phyloP scores from a whole-genome alignment of 257 asterid species.

The Striga asiatica region DNA sequence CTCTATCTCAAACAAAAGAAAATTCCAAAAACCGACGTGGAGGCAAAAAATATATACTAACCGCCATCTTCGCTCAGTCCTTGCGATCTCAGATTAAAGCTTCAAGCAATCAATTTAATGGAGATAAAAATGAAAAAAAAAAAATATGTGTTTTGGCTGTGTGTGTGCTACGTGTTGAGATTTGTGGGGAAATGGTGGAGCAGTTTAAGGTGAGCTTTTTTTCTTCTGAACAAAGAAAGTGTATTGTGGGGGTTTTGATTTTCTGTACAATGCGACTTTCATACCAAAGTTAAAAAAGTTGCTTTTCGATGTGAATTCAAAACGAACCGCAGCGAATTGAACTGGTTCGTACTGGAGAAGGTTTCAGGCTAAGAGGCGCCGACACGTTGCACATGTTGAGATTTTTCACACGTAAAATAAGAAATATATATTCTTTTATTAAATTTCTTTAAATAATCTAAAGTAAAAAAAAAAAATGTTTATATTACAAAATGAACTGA shows the following conservation, averaged over 20 bases:
- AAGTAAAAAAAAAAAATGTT: too few species aligned
- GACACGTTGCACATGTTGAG: slow-evolving; percentile 12
- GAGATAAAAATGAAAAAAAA: slow-evolving; percentile 10
- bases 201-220: background rate
- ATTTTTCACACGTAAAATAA: too few species aligned
- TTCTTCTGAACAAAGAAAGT: slow-evolving; percentile 12
- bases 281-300: background rate
- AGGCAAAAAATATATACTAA: slow-evolving; percentile 17
- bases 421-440: too few species aligned
- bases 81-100: slow-evolving; percentile 16
- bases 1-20: background rate
- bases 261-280: slow-evolving; percentile 16
- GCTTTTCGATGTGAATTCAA: background rate
- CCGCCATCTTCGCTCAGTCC: slow-evolving; percentile 26
- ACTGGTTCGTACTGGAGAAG: slow-evolving; percentile 8
- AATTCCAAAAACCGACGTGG: background rate
- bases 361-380: slow-evolving; percentile 1
- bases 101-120: slow-evolving; percentile 8
- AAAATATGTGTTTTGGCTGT: too few species aligned
- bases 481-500: too few species aligned
- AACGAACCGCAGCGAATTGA: slow-evolving; percentile 12
- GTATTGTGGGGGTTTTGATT: background rate
- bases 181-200: background rate
- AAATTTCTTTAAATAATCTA: too few species aligned
- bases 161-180: background rate